Conservation (phyloP, 768 basidiomycete species). For the Leccinum obscurum region DNA sequence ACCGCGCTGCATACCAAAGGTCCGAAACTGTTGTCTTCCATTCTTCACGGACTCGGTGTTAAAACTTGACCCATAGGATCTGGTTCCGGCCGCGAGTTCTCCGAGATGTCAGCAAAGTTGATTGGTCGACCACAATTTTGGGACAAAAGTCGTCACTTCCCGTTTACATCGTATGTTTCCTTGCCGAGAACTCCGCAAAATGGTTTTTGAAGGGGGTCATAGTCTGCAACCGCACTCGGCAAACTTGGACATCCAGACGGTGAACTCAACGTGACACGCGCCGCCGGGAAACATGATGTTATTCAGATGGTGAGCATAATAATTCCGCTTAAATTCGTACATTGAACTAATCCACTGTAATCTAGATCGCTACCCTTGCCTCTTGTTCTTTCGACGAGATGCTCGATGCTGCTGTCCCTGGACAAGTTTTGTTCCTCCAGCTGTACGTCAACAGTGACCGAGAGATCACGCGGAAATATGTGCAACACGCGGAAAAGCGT, state of each 20-base stretch:
- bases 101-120: constrained; percentile 77
- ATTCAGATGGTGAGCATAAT: constrained; percentile 63
- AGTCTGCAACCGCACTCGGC: constrained; percentile 85
- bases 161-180: constrained; percentile 62
- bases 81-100: constrained; percentile 90
- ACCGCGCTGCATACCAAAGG: constrained; percentile 88
- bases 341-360: not conserved
- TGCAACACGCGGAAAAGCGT: constrained; percentile 86
- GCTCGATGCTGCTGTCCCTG: constrained; percentile 75
- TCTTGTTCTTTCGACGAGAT: constrained; percentile 97
- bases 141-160: constrained; percentile 73
- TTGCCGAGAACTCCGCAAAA: constrained; percentile 24
- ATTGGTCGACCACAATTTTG: constrained; percentile 81
- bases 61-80: constrained; percentile 42
- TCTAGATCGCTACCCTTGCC: constrained; percentile 89
- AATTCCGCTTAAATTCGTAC: not conserved
- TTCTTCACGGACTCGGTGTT: not conserved
- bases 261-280: constrained; percentile 86
- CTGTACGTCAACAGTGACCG: constrained; percentile 91
- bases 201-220: not conserved
- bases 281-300: constrained; percentile 75
- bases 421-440: constrained; percentile 85
- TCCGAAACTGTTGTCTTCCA: constrained; percentile 20
- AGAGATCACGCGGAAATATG: constrained; percentile 78
- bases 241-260: constrained; percentile 97